Conservation (phyloP, 441 rosid species). For the Biscutella auriculata region DNA sequence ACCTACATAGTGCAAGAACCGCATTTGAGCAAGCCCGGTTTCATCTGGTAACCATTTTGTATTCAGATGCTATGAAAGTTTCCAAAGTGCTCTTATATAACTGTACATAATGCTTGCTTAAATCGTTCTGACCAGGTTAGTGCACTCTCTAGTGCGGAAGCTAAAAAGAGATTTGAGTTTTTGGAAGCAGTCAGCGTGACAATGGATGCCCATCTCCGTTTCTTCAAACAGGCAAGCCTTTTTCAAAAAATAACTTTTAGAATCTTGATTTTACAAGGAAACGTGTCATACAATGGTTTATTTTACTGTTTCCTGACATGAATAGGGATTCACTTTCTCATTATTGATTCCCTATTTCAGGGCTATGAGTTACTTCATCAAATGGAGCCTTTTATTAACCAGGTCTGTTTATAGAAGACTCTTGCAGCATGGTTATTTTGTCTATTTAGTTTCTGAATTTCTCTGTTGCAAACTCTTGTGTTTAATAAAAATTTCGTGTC, state of each 20-base stretch:
- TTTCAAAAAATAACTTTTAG: not conserved
- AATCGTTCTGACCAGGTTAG: constrained; percentile 38
- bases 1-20: constrained; percentile 57
- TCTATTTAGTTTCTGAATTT: not conserved
- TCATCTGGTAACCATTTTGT: constrained; percentile 42
- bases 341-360: constrained; percentile 29
- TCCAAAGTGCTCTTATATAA: not conserved
- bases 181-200: constrained; percentile 87
- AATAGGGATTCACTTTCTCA: constrained; percentile 2
- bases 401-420: constrained; percentile 49
- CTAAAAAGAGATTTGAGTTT: constrained; percentile 81
- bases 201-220: constrained; percentile 90
- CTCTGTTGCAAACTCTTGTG: not conserved
- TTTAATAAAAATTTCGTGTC: constrained; percentile 10
- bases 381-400: constrained; percentile 84
- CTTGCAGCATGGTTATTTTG: not conserved
- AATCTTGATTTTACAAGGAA: constrained; percentile 5
- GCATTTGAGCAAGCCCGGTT: constrained; percentile 82
- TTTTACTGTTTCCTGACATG: not conserved
- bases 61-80: not conserved
- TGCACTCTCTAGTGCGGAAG: constrained; percentile 73
- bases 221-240: constrained; percentile 72
- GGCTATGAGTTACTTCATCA: constrained; percentile 83
- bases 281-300: not conserved
- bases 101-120: constrained; percentile 5